phyloP scores from a whole-genome alignment of 768 basidiomycete genomes.

The Cyclocybe cylindracea region DNA sequence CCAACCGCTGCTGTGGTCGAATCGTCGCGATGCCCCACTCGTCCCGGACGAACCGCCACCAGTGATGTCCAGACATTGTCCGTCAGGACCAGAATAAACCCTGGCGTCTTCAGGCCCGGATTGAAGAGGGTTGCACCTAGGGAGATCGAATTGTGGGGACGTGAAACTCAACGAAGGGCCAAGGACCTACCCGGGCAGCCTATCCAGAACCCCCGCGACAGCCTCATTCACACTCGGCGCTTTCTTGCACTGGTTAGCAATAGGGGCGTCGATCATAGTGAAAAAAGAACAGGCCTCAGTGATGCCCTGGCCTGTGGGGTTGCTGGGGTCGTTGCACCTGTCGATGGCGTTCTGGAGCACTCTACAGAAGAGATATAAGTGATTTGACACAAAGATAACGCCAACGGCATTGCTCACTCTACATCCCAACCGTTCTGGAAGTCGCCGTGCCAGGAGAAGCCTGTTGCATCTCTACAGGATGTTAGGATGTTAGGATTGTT shows the following conservation, averaged over 20 bases:
- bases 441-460: constrained; percentile 48
- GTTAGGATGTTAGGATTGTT: not conserved
- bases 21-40: no score
- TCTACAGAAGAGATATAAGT: constrained; percentile 8
- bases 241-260: constrained; percentile 31
- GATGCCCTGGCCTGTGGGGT: constrained; percentile 34
- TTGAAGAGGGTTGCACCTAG: constrained; percentile 40
- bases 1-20: no score
- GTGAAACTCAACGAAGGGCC: not conserved
- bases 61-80: constrained; percentile 13
- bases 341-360: constrained; percentile 49
- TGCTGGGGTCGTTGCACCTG: constrained; percentile 40
- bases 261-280: constrained; percentile 27
- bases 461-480: constrained; percentile 49
- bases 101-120: constrained; percentile 38
- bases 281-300: constrained; percentile 42
- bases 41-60: not conserved
- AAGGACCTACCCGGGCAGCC: constrained; percentile 29
- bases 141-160: not conserved
- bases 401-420: constrained; percentile 8
- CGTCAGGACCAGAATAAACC: constrained; percentile 28
- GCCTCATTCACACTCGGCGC: constrained; percentile 28
- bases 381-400: not conserved
- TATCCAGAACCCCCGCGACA: constrained; percentile 22
- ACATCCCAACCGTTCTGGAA: constrained; percentile 55